phyloP scores from a whole-genome alignment of 73 alveolate genomes.

The Effrenium voratum region DNA sequence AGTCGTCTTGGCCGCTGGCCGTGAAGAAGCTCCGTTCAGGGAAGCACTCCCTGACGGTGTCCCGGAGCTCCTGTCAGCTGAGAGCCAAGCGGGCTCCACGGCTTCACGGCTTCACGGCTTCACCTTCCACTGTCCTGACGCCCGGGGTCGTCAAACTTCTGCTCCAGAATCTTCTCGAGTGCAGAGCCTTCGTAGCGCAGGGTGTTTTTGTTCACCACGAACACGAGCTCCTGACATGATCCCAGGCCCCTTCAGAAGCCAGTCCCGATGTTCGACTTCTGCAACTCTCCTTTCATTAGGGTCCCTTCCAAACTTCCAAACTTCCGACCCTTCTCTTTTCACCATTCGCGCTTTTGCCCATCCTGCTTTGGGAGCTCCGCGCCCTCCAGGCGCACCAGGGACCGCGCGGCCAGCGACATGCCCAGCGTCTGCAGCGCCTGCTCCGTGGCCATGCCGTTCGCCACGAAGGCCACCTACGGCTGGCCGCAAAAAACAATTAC shows the following conservation, averaged over 20 bases:
- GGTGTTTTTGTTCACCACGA: constrained; percentile 73
- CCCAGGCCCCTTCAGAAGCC: neutral
- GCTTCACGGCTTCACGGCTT: neutral
- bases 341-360: neutral
- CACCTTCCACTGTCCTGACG: constrained; percentile 36
- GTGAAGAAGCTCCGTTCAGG: constrained; percentile 81
- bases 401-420: constrained; percentile 60
- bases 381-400: constrained; percentile 45
- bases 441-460: constrained; percentile 80
- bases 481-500: too few relatives aligned
- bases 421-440: constrained; percentile 88
- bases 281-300: too few relatives aligned
- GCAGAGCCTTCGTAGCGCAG: constrained; percentile 75
- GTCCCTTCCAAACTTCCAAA: neutral
- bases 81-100: too few relatives aligned
- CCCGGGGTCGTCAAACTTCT: constrained; percentile 63
- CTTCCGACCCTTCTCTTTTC: too few relatives aligned
- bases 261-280: too few relatives aligned
- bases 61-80: constrained; percentile 53
- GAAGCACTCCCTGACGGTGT: constrained; percentile 66
- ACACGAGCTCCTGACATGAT: constrained; percentile 41
- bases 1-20: neutral
- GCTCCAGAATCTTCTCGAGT: constrained; percentile 64
- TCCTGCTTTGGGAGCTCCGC: constrained; percentile 77
- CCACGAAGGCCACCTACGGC: constrained; percentile 40